Base-by-base conservation (phyloP, 1,284 basidiomycete species). In the Ustilago loliicola region DNA sequence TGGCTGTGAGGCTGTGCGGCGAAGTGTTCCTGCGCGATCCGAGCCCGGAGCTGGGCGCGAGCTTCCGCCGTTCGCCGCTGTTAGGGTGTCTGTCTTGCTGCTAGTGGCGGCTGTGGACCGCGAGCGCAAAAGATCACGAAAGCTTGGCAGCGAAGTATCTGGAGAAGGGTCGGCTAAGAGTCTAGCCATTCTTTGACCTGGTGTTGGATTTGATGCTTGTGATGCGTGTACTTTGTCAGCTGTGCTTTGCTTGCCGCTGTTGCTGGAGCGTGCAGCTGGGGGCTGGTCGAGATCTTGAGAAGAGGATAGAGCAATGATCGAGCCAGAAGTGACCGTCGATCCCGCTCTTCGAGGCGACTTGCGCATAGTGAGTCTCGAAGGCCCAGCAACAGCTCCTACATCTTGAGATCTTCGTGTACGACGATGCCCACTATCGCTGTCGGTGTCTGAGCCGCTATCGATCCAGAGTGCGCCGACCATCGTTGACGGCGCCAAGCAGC, bases 401-500 rank as follows among this genome's bases (percentile, higher is more conserved):
- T 42, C 13, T 19, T 54, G 57, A 21, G 54, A 52, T 15, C 42
- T 48, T 10, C 48, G 32, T 5, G 61, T 38, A 21, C 48, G 58
- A 53, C 51, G 61, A 42, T 32, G 47, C 3, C 48, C 36, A 53
- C 23, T 36, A 30, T 61, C 53, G 61, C 47, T 59, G 21, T 75
- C 72, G 52, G 56, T 67, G 38, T 76, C 73, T 0, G 73, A 71
- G 40, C 60, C 68, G 32, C 68, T 71, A 58, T 75, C 67, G 57
- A 75, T 70, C 67, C 67, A 75, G 15, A 75, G 53, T 23, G 72
- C 72, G 51, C 72, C 72, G 2, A 75, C 72, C 72, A 75, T 75
- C 19, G 1, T 61, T 38, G 45, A 40, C 27, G 17, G 45, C 21
- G 34, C 1, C 47, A 29, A 52, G 30, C 61, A 23, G 61, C 67